These are phyloP conservation scores for Lablab purpureus DNA, from an alignment of 306 rosid species.

Conservation along the genomic window DNA sequence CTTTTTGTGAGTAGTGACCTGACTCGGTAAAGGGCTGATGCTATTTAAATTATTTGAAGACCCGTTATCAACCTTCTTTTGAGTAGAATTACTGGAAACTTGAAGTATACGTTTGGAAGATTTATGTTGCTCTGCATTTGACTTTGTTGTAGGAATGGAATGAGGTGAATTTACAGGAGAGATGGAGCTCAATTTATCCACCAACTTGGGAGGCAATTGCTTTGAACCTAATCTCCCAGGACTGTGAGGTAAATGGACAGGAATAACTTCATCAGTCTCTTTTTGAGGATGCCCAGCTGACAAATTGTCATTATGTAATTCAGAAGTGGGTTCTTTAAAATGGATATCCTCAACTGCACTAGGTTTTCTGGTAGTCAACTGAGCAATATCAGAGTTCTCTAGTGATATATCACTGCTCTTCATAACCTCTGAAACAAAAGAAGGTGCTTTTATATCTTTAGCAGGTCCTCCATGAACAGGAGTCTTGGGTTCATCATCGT, in stretches of 20 bases:
- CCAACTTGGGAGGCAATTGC: constrained; percentile 54
- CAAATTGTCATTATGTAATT: constrained; percentile 47
- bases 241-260: constrained; percentile 48
- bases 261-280: constrained; percentile 51
- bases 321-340: constrained; percentile 57
- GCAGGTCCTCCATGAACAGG: constrained; percentile 59
- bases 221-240: constrained; percentile 54
- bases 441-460: constrained; percentile 55
- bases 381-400: constrained; percentile 52
- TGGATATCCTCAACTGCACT: constrained; percentile 49
- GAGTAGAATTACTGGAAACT: constrained; percentile 54
- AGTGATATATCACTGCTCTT: constrained; percentile 52
- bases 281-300: constrained; percentile 50
- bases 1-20: constrained; percentile 53
- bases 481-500: constrained; percentile 35
- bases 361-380: constrained; percentile 46
- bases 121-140: constrained; percentile 58
- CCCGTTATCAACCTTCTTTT: constrained; percentile 57
- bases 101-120: constrained; percentile 56
- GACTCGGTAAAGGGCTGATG: constrained; percentile 59
- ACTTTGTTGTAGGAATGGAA: constrained; percentile 46
- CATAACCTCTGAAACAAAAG: constrained; percentile 53
- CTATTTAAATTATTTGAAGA: constrained; percentile 57
- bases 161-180: constrained; percentile 71
- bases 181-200: constrained; percentile 53